Evolutionary conservation across 179 eudicot species (phyloP).

Genomic region (Carnegiea gigantea): DNA sequence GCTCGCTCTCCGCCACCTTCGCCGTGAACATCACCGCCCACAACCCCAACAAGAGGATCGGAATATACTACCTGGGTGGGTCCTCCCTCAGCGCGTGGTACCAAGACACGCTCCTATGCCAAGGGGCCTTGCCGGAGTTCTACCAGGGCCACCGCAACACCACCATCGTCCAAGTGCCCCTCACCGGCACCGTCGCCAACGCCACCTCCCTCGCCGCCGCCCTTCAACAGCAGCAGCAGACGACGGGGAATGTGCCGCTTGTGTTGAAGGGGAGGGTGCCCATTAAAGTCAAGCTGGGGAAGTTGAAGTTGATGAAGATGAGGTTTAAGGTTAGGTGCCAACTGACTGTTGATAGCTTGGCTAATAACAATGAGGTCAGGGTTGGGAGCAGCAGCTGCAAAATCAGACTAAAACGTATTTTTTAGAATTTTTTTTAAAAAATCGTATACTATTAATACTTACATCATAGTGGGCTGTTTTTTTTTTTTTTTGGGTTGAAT

Average conservation of each 20-base stretch:
- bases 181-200: slow-evolving; percentile 45
- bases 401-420: slow-evolving; percentile 36
- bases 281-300: slow-evolving; percentile 66
- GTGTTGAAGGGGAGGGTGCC: slow-evolving; percentile 59
- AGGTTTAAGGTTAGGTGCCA: slow-evolving; percentile 67
- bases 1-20: slow-evolving; percentile 56
- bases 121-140: slow-evolving; percentile 67
- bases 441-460: background rate
- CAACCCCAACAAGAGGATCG: slow-evolving; percentile 78
- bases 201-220: slow-evolving; percentile 37
- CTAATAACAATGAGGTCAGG: slow-evolving; percentile 40
- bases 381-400: slow-evolving; percentile 63
- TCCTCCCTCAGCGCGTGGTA: slow-evolving; percentile 58
- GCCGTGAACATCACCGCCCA: slow-evolving; percentile 64
- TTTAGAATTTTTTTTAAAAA: background rate
- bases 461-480: too few species aligned
- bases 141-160: slow-evolving; percentile 87
- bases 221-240: slow-evolving; percentile 40
- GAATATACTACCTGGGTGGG: slow-evolving; percentile 63
- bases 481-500: background rate
- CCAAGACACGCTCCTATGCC: slow-evolving; percentile 49
- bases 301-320: slow-evolving; percentile 64
- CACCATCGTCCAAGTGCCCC: slow-evolving; percentile 44
- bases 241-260: slow-evolving; percentile 61
- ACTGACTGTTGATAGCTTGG: slow-evolving; percentile 52